Evolutionary conservation across 2,329 filamentous ascomycete genomes (phyloP).

Genomic region (Graphiopsis chlorocephala): DNA sequence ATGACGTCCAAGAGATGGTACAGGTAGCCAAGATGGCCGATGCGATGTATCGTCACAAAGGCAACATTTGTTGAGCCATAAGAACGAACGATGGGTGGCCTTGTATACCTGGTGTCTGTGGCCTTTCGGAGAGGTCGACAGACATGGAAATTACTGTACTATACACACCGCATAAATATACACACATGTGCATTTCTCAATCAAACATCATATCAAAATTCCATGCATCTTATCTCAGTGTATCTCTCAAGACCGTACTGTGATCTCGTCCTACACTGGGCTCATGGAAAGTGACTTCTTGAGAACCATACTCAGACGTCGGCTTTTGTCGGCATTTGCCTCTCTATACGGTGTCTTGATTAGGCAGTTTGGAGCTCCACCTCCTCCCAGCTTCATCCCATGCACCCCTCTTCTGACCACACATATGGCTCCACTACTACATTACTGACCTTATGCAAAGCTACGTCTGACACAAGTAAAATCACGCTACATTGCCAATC

Average conservation of each 20-base stretch:
- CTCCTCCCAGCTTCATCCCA: not conserved
- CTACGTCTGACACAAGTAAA: not conserved
- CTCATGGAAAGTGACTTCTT: not conserved
- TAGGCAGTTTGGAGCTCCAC: not conserved
- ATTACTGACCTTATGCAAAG: not conserved
- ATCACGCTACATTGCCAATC: not conserved
- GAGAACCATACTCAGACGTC: not conserved
- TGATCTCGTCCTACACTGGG: not conserved
- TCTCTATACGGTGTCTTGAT: not conserved
- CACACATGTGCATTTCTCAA: not conserved
- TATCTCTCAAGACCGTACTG: not conserved
- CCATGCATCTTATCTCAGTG: not conserved
- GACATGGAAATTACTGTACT: not conserved
- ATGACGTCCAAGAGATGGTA: constrained; percentile 84
- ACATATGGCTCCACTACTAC: not conserved
- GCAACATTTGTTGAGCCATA: not conserved
- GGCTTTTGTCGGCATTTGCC: constrained; percentile 3
- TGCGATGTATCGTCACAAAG: constrained; percentile 58
- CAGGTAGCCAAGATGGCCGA: constrained; percentile 84
- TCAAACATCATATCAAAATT: not conserved
- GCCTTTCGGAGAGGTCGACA: not conserved
- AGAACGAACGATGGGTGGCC: not conserved
- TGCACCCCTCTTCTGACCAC: constrained; percentile 1
- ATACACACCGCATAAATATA: not conserved
- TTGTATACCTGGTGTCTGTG: not conserved